A percentile compares a stretch with the other conserved stretches of the same genome.
These are phyloP conservation scores for Cylindricascospora bacillispora DNA, from an alignment of 1,139 yeast species.

Conservation along the genomic window DNA sequence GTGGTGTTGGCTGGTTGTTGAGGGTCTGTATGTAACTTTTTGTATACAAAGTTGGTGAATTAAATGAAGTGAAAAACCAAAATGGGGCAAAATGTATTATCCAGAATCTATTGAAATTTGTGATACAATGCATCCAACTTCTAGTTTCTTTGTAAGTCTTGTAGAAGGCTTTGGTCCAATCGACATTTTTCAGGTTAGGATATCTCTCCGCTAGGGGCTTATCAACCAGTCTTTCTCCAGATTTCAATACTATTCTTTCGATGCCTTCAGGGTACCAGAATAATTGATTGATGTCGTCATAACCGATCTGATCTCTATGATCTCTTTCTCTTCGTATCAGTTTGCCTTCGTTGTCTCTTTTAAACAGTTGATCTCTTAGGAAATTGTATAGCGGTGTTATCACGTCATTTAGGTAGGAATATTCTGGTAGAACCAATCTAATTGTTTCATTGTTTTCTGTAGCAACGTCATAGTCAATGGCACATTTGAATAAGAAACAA, in stretches of 20 bases:
- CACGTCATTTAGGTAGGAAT: constrained; percentile 45
- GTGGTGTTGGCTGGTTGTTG: constrained; percentile 54
- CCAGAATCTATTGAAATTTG: constrained; percentile 78
- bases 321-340: constrained; percentile 46
- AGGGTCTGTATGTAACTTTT: constrained; percentile 41
- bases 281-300: constrained; percentile 75
- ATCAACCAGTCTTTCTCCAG: constrained; percentile 35
- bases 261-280: constrained; percentile 71
- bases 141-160: constrained; percentile 68
- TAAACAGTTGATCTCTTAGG: constrained; percentile 45
- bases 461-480: constrained; percentile 44
- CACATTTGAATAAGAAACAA: constrained; percentile 69
- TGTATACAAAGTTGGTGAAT: constrained; percentile 69
- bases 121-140: constrained; percentile 64
- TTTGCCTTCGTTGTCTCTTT: constrained; percentile 23
- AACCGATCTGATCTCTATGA: constrained; percentile 62
- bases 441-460: constrained; percentile 2
- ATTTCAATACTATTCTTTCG: constrained; percentile 32
- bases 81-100: constrained; percentile 62
- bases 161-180: constrained; percentile 52
- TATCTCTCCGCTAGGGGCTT: constrained; percentile 37
- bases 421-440: constrained; percentile 16
- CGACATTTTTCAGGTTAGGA: constrained; percentile 33
- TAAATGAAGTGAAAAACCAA: constrained; percentile 74
- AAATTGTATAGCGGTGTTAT: constrained; percentile 67